phyloP scores from a whole-genome alignment of 331 rosid species.

The Malus hybrid region DNA sequence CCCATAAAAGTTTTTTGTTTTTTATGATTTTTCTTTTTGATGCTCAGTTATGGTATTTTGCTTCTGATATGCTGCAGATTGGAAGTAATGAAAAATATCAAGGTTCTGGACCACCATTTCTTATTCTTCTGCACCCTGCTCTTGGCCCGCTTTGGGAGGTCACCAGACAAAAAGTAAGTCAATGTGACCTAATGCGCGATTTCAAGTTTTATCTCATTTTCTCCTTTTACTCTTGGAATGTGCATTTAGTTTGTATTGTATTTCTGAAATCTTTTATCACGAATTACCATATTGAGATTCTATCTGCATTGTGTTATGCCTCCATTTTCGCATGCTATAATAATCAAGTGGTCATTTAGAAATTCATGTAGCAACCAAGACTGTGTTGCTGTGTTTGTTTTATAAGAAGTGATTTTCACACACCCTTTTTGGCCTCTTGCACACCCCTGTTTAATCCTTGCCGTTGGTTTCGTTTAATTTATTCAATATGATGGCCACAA shows the following conservation, averaged over 20 bases:
- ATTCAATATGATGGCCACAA: too few relatives aligned
- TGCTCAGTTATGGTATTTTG: constrained; percentile 10
- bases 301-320: too few relatives aligned
- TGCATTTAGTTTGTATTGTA: too few relatives aligned
- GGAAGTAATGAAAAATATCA: constrained; percentile 61
- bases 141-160: constrained; percentile 99
- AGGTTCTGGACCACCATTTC: constrained; percentile 88
- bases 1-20: neutral
- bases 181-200: neutral
- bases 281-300: too few relatives aligned
- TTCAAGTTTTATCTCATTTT: neutral
- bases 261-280: too few relatives aligned
- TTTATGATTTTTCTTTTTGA: constrained; percentile 2
- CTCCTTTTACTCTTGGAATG: neutral
- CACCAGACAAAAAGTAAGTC: constrained; percentile 73
- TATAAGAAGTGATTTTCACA: neutral
- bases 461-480: too few relatives aligned
- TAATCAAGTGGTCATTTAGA: too few relatives aligned
- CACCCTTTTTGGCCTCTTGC: too few relatives aligned
- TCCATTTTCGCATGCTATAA: too few relatives aligned
- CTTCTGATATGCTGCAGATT: constrained; percentile 49
- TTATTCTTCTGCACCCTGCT: constrained; percentile 88
- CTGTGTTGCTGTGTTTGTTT: neutral
- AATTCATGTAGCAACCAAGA: too few relatives aligned
- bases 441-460: too few relatives aligned